phyloP scores from a whole-genome alignment of 1,139 yeast species.

The Candida anutae region DNA sequence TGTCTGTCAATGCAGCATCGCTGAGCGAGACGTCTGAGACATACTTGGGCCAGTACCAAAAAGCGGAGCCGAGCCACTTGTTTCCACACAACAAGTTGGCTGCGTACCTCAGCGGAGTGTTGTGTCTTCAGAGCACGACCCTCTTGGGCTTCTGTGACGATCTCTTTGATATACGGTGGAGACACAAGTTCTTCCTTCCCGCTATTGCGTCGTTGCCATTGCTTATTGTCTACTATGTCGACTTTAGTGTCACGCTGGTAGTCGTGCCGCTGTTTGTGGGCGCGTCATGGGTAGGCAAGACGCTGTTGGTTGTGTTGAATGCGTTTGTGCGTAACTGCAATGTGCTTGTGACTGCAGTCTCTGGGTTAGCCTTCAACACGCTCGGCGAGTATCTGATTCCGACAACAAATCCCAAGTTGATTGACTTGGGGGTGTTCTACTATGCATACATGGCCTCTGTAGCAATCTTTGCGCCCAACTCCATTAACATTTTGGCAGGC shows the following conservation, averaged over 20 bases:
- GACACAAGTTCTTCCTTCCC: slow-evolving; percentile 92
- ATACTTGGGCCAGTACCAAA: slow-evolving; percentile 29
- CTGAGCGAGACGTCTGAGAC: slow-evolving; percentile 25
- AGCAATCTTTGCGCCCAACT: slow-evolving; percentile 90
- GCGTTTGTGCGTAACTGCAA: slow-evolving; percentile 24
- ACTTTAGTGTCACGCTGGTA: slow-evolving; percentile 89
- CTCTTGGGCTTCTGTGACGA: slow-evolving; percentile 90
- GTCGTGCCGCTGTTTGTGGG: slow-evolving; percentile 70
- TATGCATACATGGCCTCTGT: slow-evolving; percentile 87
- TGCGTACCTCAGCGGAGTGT: slow-evolving; percentile 75
- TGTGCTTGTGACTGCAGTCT: slow-evolving; percentile 21
- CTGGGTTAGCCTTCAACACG: slow-evolving; percentile 35
- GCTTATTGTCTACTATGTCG: slow-evolving; percentile 84
- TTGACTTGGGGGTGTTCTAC: slow-evolving; percentile 75
- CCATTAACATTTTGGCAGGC: slow-evolving; percentile 95
- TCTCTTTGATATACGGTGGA: slow-evolving; percentile 91
- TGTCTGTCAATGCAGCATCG: slow-evolving; percentile 37
- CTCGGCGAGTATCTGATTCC: slow-evolving; percentile 27
- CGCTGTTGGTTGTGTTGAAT: slow-evolving; percentile 14
- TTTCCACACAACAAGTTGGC: slow-evolving; percentile 85
- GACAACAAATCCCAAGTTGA: slow-evolving; percentile 29
- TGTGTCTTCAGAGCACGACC: slow-evolving; percentile 78
- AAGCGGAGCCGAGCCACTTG: slow-evolving; percentile 25
- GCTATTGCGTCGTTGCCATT: slow-evolving; percentile 92
- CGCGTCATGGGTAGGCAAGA: slow-evolving; percentile 19